Conservation (phyloP, 495 filamentous ascomycete species). For the Daldinia childiae region DNA sequence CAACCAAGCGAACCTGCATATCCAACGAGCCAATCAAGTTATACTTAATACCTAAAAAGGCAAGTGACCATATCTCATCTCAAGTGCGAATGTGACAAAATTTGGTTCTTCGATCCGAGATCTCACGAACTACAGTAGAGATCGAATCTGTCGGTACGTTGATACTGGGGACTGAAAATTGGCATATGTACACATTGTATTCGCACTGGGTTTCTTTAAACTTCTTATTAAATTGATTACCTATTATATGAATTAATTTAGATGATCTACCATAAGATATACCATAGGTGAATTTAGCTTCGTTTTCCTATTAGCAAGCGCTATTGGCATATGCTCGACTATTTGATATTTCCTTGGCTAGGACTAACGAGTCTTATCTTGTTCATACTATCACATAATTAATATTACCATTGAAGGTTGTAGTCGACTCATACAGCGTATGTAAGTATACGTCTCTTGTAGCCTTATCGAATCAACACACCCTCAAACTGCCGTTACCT, state of each 20-base stretch:
- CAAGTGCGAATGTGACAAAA: constrained; percentile 7
- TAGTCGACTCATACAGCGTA: too few relatives aligned
- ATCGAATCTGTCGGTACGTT: background rate
- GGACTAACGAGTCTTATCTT: too few relatives aligned
- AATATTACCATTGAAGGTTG: too few relatives aligned
- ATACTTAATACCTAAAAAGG: constrained; percentile 31
- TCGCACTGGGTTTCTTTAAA: background rate
- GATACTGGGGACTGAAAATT: background rate
- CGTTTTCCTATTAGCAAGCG: background rate
- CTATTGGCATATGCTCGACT: background rate
- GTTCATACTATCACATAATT: too few relatives aligned
- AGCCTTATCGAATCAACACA: too few relatives aligned
- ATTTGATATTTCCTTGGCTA: background rate
- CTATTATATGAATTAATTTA: background rate
- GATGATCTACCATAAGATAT: background rate
- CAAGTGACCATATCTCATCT: constrained; percentile 23
- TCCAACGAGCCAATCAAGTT: constrained; percentile 32
- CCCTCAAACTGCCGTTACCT: background rate
- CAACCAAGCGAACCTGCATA: constrained; percentile 27
- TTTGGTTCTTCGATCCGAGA: constrained; percentile 9
- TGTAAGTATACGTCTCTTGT: too few relatives aligned
- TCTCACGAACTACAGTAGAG: background rate
- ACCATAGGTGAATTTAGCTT: too few relatives aligned
- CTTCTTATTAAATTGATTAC: background rate
- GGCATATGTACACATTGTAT: background rate